phyloP scores from a whole-genome alignment of 75 land plant genomes.

The Adiantum capillusveneris region DNA sequence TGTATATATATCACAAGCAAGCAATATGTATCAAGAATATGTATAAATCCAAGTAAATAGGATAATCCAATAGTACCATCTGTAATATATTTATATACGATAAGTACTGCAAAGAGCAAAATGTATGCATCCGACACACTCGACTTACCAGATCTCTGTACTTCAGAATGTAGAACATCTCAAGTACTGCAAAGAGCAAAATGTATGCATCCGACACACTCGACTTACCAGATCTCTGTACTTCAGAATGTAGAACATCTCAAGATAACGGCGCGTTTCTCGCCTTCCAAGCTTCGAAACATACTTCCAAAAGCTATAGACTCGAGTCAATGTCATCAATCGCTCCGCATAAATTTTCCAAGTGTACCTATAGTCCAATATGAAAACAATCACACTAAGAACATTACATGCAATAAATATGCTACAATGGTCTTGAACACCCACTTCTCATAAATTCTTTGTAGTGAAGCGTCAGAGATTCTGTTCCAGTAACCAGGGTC shows the following conservation, averaged over 20 bases:
- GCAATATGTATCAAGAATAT: no score
- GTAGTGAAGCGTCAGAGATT: slow-evolving; percentile 64
- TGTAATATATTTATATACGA: no score
- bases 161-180: slow-evolving; percentile 62
- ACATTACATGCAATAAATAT: neutral
- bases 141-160: slow-evolving; percentile 54
- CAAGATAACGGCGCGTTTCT: slow-evolving; percentile 47
- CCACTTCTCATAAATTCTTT: slow-evolving; percentile 77
- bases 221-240: slow-evolving; percentile 54
- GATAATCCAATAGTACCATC: no score
- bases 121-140: no score
- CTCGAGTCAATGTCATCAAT: slow-evolving; percentile 50
- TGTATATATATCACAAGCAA: no score
- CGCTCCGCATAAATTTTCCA: slow-evolving; percentile 62
- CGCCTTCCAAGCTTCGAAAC: slow-evolving; percentile 53
- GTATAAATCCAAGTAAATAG: no score
- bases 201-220: no score
- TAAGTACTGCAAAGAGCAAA: no score
- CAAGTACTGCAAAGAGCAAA: no score
- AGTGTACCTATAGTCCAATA: slow-evolving; percentile 29
- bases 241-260: slow-evolving; percentile 62
- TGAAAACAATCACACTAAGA: neutral
- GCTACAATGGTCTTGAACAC: neutral
- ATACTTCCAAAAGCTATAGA: slow-evolving; percentile 61
- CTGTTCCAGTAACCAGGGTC: slow-evolving; percentile 56